phyloP scores from a whole-genome alignment of 306 rosid genomes.

The Acacia melanoxylon region DNA sequence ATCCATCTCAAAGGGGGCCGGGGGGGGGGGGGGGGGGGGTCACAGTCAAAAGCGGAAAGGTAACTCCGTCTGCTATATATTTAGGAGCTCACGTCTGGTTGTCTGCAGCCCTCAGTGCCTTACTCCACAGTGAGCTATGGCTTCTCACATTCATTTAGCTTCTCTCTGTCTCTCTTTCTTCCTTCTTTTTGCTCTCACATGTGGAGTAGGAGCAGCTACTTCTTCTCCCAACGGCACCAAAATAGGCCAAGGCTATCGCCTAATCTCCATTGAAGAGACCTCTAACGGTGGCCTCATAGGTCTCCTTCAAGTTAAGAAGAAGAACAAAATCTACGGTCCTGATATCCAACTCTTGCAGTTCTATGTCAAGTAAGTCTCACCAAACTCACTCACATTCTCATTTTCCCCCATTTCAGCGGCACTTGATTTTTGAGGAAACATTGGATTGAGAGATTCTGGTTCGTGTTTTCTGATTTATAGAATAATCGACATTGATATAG shows the following conservation, averaged over 20 bases:
- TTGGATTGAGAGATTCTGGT: not conserved
- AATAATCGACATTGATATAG: not conserved
- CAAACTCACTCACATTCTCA: not conserved
- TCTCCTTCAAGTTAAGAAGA: constrained; percentile 55
- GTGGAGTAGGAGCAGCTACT: constrained; percentile 19
- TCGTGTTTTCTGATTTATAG: not conserved
- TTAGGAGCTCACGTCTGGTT: not conserved
- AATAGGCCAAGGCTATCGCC: constrained; percentile 81
- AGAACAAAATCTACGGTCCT: constrained; percentile 68
- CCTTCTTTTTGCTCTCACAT: constrained; percentile 37
- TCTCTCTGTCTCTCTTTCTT: constrained; percentile 30
- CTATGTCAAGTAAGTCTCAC: constrained; percentile 64
- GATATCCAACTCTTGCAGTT: constrained; percentile 76
- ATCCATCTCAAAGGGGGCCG: not conserved
- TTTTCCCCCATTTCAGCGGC: not conserved
- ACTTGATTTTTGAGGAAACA: not conserved
- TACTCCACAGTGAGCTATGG: constrained; percentile 33
- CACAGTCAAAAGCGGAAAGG: not conserved
- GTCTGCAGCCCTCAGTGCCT: not conserved
- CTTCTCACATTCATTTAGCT: not conserved
- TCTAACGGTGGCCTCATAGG: constrained; percentile 73
- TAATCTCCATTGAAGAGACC: constrained; percentile 68
- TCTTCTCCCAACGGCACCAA: constrained; percentile 46
- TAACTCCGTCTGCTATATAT: not conserved
- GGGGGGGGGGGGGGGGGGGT: no score